Evolutionary conservation across 2,329 filamentous ascomycete genomes (phyloP), one percentile per base, ranked within the genome.

Genomic region (Paraphaeosphaeria sporulosa): DNA sequence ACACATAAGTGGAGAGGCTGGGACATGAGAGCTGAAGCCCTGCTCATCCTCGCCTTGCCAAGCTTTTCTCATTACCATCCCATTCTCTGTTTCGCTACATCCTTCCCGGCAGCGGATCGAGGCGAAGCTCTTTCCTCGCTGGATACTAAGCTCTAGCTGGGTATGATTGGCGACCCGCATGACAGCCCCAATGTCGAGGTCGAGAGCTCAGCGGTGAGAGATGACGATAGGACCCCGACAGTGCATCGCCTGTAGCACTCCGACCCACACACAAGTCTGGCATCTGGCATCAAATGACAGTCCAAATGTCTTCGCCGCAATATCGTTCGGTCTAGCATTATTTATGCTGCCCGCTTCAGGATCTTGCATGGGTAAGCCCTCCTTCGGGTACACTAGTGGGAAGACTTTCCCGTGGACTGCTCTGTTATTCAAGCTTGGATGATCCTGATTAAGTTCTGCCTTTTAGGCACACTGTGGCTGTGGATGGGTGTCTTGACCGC

Each of bases 1-100:
- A 53, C 63, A 46, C 60, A 42, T 43, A 21, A 59, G 46, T 57
- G 54, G 38, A 65, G 64, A 59, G 61, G 36, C 13, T 21, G 50
- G 57, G 47, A 25, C 57, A 64, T 58, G n/a, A 46, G 10, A 48
- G 32, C 27, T 30, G 27, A 30, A 30, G 27, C 36, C 30, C 52
- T 55, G 52, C 52, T 34, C 19, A 21, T 5, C 13, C 8, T 44
- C 23, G 52, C 52, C 17, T 46, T 44, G 34, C 36, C 40, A 46
- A 46, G 40, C 52, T 17, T 21, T 17, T 19, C 50, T 44, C 42
- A 43, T 44, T 17, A 15, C 15, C 40, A 32, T 55, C 36, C 3
- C 44, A 30, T 40, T 5, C 19, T 36, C 48, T 51, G 2, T 19
- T 36, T 17, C 48, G 48, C 30, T 51, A n/a, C 48, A 51, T 51